phyloP scores from a whole-genome alignment of 352 stramenopile species.

The Globisporangium polare region DNA sequence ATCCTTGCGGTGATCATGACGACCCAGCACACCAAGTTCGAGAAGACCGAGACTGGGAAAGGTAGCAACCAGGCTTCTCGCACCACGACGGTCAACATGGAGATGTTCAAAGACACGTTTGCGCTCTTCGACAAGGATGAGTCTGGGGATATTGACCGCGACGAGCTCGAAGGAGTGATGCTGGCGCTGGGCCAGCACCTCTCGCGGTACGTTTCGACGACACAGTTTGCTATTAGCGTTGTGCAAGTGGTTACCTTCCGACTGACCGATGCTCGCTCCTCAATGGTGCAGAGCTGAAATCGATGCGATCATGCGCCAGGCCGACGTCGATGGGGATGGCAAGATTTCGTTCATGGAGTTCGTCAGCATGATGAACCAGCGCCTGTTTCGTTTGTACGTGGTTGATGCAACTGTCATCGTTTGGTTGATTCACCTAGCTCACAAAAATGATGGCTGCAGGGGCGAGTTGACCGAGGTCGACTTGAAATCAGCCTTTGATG shows the following conservation, averaged over 20 bases:
- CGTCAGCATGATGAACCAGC: conserved; percentile 71
- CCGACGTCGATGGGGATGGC: conserved; percentile 58
- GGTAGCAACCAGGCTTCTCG: conserved; percentile 19
- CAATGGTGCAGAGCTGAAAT: conserved; percentile 32
- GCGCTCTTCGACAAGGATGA: conserved; percentile 73
- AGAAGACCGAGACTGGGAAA: conserved; percentile 7
- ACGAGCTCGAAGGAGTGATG: conserved; percentile 53
- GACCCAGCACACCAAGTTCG: conserved; percentile 55
- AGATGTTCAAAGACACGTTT: conserved; percentile 82
- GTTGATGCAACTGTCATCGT: neutral
- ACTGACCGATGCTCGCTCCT: neutral
- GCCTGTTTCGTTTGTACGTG: conserved; percentile 54
- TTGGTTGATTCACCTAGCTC: neutral
- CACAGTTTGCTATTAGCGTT: neutral
- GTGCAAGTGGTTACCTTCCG: neutral
- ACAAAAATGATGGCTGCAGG: conserved; percentile 13
- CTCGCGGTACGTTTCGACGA: conserved; percentile 23
- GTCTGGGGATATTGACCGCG: conserved; percentile 59
- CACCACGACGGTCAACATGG: conserved; percentile 67
- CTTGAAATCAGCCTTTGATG: conserved; percentile 60
- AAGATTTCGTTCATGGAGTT: conserved; percentile 83
- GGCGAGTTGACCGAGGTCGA: conserved; percentile 50
- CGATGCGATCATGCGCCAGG: conserved; percentile 64
- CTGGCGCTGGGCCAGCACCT: conserved; percentile 52
- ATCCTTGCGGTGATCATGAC: conserved; percentile 73